Percentiles rank a stretch among this genome's conserved stretches.
Conservation (phyloP, 2,329 filamentous ascomycete species). For the Cladophialophora carrionii region DNA sequence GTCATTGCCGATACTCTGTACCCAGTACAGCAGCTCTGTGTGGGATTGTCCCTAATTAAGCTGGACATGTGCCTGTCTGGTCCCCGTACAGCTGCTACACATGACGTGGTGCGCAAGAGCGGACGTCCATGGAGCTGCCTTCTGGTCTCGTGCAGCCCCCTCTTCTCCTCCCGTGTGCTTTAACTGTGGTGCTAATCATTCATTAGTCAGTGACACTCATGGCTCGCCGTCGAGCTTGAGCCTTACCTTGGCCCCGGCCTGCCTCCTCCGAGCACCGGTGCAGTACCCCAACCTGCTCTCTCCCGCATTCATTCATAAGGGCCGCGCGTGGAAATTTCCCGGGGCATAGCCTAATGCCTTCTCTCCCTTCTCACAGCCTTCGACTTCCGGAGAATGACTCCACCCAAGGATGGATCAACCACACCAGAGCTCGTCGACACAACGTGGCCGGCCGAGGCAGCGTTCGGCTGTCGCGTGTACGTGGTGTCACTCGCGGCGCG, state of each 20-base stretch:
- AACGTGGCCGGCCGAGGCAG: constrained; percentile 31
- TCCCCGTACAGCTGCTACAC: not conserved
- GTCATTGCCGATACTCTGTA: constrained; percentile 19
- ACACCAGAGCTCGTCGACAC: constrained; percentile 27
- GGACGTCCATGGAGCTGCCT: not conserved
- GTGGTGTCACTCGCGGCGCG: constrained; percentile 38
- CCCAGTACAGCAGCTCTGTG: too few species aligned
- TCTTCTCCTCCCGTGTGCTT: not conserved
- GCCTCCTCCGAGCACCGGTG: not conserved
- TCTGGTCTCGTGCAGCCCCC: too few species aligned
- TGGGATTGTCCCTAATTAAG: not conserved
- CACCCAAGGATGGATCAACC: constrained; percentile 27
- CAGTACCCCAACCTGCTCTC: constrained; percentile 21
- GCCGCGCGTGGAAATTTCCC: constrained; percentile 12
- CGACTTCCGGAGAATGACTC: constrained; percentile 14
- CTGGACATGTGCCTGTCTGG: not conserved
- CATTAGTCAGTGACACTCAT: not conserved
- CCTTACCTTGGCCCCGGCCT: not conserved
- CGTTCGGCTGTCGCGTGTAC: constrained; percentile 38
- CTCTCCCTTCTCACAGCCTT: constrained; percentile 8
- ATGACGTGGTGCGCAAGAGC: not conserved
- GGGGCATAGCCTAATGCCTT: constrained; percentile 33
- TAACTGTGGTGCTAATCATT: not conserved
- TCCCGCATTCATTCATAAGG: constrained; percentile 24
- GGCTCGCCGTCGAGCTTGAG: not conserved